phyloP scores from a whole-genome alignment of 2,329 filamentous ascomycete species.

The Canariomyces notabilis region DNA sequence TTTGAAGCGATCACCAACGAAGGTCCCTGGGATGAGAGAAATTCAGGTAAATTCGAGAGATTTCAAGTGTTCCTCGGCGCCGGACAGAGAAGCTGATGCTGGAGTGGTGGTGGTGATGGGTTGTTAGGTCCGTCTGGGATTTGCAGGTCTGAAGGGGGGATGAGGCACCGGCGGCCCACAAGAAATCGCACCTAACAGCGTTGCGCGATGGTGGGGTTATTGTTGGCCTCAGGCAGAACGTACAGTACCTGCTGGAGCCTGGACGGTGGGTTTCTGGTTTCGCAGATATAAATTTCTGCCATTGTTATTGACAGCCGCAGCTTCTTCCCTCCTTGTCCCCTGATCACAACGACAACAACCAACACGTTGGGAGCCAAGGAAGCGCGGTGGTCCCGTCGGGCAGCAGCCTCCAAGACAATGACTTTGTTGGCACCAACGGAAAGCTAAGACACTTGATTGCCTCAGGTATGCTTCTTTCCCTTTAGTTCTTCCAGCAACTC shows the following conservation, averaged over 20 bases:
- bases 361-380: no score
- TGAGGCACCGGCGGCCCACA: slow-evolving; percentile 5
- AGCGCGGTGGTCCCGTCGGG: neutral
- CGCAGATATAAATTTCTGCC: neutral
- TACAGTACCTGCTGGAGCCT: neutral
- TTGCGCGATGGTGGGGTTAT: slow-evolving; percentile 21
- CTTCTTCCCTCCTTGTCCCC: neutral
- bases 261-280: neutral
- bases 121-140: slow-evolving; percentile 9
- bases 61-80: neutral
- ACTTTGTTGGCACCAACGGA: neutral
- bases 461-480: no score
- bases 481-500: slow-evolving; percentile 7
- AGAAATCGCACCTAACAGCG: no score
- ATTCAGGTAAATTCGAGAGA: neutral
- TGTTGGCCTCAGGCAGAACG: slow-evolving; percentile 19
- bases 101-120: neutral
- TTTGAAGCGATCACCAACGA: slow-evolving; percentile 9
- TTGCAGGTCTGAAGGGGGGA: slow-evolving; percentile 8
- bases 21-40: neutral
- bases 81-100: neutral
- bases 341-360: no score
- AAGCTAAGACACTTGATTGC: slow-evolving; percentile 8
- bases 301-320: neutral
- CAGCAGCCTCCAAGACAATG: neutral